phyloP scores from a whole-genome alignment of 495 filamentous ascomycete genomes.

The Thermothielavioides terrestris region DNA sequence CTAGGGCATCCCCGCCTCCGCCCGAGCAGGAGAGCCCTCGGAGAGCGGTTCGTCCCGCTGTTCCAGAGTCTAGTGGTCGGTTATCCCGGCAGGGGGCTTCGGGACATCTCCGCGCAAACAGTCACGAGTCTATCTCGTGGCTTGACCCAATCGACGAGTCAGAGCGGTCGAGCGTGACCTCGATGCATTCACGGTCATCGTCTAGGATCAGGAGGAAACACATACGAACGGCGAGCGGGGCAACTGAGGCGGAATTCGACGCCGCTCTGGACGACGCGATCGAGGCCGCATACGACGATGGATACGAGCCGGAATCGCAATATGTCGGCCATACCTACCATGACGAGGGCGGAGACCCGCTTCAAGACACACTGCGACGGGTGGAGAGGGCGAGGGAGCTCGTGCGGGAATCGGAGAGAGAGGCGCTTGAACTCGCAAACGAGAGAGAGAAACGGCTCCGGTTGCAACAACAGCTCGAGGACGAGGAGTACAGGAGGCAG shows the following conservation, averaged over 20 bases:
- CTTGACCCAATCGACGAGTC: conserved; percentile 96
- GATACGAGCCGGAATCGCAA: conserved; percentile 63
- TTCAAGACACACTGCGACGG: conserved; percentile 55
- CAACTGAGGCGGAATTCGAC: conserved; percentile 88
- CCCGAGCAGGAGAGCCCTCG: conserved; percentile 25
- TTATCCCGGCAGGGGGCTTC: conserved; percentile 19
- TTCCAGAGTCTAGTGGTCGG: conserved; percentile 31
- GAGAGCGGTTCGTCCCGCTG: conserved; percentile 32
- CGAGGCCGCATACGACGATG: conserved; percentile 92
- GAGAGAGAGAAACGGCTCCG: conserved; percentile 41
- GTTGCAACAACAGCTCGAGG: conserved; percentile 26
- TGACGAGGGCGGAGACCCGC: conserved; percentile 37
- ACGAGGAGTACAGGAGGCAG: conserved; percentile 30
- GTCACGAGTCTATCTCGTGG: conserved; percentile 82
- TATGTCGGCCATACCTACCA: conserved; percentile 29
- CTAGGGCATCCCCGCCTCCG: conserved; percentile 24
- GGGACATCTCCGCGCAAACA: conserved; percentile 48
- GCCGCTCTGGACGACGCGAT: conserved; percentile 92
- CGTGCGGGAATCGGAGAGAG: conserved; percentile 67
- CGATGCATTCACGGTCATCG: conserved; percentile 71
- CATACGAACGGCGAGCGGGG: conserved; percentile 58
- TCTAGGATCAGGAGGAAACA: conserved; percentile 59
- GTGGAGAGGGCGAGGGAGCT: conserved; percentile 72
- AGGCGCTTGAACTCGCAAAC: conserved; percentile 58
- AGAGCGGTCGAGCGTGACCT: conserved; percentile 68